Evolutionary conservation across 1,284 basidiomycete species (phyloP), one percentile per base, ranked within the genome.

Genomic region (Phlebopus sp.): DNA sequence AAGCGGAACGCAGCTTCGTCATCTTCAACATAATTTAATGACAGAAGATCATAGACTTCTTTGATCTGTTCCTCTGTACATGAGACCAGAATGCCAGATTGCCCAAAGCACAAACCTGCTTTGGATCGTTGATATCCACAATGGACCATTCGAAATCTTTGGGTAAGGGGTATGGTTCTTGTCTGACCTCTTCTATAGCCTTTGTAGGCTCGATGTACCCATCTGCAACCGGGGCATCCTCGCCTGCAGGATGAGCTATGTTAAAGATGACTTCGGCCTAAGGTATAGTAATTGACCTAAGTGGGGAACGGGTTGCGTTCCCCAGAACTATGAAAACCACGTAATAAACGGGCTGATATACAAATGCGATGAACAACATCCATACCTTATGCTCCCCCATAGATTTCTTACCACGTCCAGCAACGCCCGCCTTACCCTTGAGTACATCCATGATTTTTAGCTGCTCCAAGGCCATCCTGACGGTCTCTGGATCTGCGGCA

Each of bases 1-100:
- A 99, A 98, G 23, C 97, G 84, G 77, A 99, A 97, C 25, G 90
- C 83, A 5, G 95, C 94, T 48, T 95, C 90, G 58, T 93, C 89
- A 65, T 99, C 97, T 69, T 99, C 97, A 40, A 99, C 95, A 59
- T 99, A 99, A 70, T 99, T 92, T 10, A 86, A 76, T 1, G 92
- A 96, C 17, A 99, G 76, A 7, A 99, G 77, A 53, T 94, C 87
- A 62, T 97, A 93, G 9, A 98, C 84, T 66, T 99, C 97, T 62
- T 90, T 86, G 54, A 86, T 80, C 91, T 97, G 56, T 0, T 49
- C 17, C 18, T 8, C 8, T 23, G 6, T 14, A 29, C 5, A 31
- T 52, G 46, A 54, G 43, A 35, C 19, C 29, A 34, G 8, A 43
- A 25, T 18, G 19, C 25, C 40, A 27, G 23, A 35, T n/a, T 4